Evolutionary conservation across 2,329 filamentous ascomycete genomes (phyloP).

Genomic region (Epichloe baconii): DNA sequence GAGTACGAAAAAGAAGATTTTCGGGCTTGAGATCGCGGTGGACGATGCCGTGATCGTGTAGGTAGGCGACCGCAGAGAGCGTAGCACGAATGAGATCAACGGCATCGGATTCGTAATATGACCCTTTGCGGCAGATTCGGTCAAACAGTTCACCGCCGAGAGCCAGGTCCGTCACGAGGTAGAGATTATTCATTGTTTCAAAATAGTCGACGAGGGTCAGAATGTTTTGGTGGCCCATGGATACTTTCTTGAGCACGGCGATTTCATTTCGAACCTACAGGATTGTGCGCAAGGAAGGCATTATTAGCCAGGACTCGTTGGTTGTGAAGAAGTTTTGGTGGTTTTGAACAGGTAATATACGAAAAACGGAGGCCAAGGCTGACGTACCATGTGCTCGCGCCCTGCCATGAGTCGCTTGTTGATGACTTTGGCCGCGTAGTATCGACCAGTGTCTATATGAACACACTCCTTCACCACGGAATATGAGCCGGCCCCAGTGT

Average conservation of each 20-base stretch:
- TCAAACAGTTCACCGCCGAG: constrained; percentile 96
- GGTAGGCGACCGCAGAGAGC: constrained; percentile 91
- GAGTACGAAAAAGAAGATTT: constrained; percentile 90
- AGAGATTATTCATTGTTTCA: constrained; percentile 99
- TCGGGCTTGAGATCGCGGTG: constrained; percentile 97
- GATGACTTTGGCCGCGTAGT: constrained; percentile 98
- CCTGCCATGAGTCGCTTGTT: constrained; percentile 98
- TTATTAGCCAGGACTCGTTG: neutral
- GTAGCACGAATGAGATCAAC: constrained; percentile 91
- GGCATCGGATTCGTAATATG: constrained; percentile 95
- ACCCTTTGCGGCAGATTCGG: constrained; percentile 95
- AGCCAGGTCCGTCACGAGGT: constrained; percentile 92
- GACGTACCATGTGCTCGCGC: constrained; percentile 84
- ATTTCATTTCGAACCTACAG: constrained; percentile 88
- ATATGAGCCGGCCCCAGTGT: constrained; percentile 90
- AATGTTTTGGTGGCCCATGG: constrained; percentile 98
- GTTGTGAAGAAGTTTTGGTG: neutral
- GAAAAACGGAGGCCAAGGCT: neutral
- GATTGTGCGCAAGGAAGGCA: neutral
- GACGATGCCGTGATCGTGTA: constrained; percentile 97
- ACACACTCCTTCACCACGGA: constrained; percentile 98
- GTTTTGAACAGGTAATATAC: neutral
- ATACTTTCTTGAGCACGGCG: constrained; percentile 92
- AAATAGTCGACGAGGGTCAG: constrained; percentile 97
- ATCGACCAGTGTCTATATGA: constrained; percentile 92